These are phyloP conservation scores for Penicillium rolfsii DNA, from an alignment of 2,329 filamentous ascomycete genomes.

Conservation along the genomic window DNA sequence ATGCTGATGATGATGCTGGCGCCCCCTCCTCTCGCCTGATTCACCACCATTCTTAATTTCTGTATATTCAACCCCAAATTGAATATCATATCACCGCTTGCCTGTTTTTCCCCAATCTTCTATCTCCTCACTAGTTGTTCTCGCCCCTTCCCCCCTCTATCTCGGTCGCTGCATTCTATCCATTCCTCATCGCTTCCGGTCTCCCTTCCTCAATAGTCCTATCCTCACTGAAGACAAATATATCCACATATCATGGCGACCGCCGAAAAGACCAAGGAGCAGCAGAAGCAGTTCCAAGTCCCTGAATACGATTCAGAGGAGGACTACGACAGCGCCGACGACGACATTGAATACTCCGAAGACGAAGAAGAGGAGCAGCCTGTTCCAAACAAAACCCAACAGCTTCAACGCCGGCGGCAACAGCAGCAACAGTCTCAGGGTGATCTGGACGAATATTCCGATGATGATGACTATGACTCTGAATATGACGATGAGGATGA, in stretches of 20 bases:
- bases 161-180: background rate
- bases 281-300: slow-evolving; percentile 31
- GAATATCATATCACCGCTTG: slow-evolving; percentile 22
- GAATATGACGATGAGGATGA: slow-evolving; percentile 40
- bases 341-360: slow-evolving; percentile 33
- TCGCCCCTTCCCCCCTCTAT: background rate
- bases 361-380: slow-evolving; percentile 28
- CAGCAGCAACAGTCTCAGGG: slow-evolving; percentile 21
- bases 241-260: slow-evolving; percentile 30
- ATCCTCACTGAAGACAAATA: background rate
- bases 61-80: background rate
- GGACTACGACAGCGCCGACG: slow-evolving; percentile 37
- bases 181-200: background rate
- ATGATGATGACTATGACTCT: slow-evolving; percentile 38
- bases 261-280: slow-evolving; percentile 34
- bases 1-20: slow-evolving; percentile 8
- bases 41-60: no score
- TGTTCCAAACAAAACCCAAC: slow-evolving; percentile 22
- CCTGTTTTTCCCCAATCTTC: slow-evolving; percentile 6
- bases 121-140: slow-evolving; percentile 1
- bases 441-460: slow-evolving; percentile 35
- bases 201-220: background rate
- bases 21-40: background rate
- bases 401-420: slow-evolving; percentile 23
- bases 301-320: slow-evolving; percentile 34